Conservation (phyloP, 2,329 filamentous ascomycete genomes). For the Parastagonospora nodorum region DNA sequence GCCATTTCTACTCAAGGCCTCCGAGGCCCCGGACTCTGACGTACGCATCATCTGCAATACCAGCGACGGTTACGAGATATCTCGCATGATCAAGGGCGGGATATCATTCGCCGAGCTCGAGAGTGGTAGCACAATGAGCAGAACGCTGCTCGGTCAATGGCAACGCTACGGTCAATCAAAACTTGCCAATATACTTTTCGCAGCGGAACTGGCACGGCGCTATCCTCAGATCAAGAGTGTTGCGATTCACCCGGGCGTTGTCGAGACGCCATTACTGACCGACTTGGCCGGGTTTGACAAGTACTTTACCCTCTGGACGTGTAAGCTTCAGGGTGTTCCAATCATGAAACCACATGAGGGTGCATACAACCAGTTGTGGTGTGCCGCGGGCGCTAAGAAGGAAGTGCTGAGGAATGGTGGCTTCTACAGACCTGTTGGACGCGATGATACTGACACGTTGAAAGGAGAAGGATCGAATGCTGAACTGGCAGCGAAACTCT, state of each 20-base stretch:
- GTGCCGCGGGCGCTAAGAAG: conserved; percentile 23
- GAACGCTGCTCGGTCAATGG: conserved; percentile 25
- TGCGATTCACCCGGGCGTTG: conserved; percentile 52
- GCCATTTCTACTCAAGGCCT: conserved; percentile 46
- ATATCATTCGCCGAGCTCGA: conserved; percentile 40
- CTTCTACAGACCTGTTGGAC: conserved; percentile 44
- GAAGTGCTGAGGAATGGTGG: conserved; percentile 40
- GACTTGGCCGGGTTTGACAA: conserved; percentile 1
- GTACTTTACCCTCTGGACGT: conserved; percentile 10
- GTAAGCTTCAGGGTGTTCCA: conserved; percentile 1
- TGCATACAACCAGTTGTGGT: conserved; percentile 45
- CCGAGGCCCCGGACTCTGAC: conserved; percentile 37
- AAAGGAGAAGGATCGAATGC: conserved; percentile 12
- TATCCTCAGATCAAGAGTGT: conserved; percentile 49
- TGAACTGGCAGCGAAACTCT: conserved; percentile 15
- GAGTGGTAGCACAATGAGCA: conserved; percentile 19
- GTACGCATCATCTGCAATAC: conserved; percentile 50
- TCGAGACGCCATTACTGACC: conserved; percentile 23
- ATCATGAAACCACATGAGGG: conserved; percentile 21
- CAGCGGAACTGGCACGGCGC: conserved; percentile 44
- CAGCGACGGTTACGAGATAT: conserved; percentile 28
- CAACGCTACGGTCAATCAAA: conserved; percentile 53
- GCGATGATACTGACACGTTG: conserved; percentile 18
- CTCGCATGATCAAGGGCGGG: conserved; percentile 16
- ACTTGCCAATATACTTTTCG: conserved; percentile 54